A percentile compares a stretch with the other conserved stretches of the same genome.
phyloP scores from a whole-genome alignment of 192 early-diverging fungal genomes.

The Glomus cerebriforme region DNA sequence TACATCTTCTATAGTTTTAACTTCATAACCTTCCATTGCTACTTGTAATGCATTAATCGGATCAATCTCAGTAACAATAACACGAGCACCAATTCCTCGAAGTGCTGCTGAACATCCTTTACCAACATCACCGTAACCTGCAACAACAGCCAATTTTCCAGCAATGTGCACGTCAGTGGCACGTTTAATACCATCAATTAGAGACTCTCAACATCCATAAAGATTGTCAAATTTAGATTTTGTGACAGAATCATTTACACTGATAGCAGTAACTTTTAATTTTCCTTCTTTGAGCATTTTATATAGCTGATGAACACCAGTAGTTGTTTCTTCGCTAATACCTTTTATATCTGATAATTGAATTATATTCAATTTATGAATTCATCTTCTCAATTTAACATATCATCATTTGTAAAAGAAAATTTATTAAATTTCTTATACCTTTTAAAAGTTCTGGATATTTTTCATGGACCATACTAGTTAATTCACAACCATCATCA shows the following conservation, averaged over 20 bases:
- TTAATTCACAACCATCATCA: constrained; percentile 99
- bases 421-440: not conserved
- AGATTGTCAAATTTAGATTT: constrained; percentile 99
- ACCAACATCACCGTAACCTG: constrained; percentile 99
- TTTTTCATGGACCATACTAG: constrained; percentile 93
- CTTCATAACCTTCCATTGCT: constrained; percentile 96
- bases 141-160: constrained; percentile 97
- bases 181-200: constrained; percentile 97
- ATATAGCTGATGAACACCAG: constrained; percentile 99
- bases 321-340: constrained; percentile 99
- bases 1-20: constrained; percentile 99
- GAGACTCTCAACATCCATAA: constrained; percentile 99
- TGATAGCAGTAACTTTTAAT: constrained; percentile 98
- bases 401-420: not conserved
- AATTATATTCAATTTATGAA: too few relatives aligned
- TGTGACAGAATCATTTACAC: constrained; percentile 99
- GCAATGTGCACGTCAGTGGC: constrained; percentile 99
- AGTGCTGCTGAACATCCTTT: constrained; percentile 98
- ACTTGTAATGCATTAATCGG: constrained; percentile 99
- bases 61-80: constrained; percentile 97
- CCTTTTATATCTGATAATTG: constrained; percentile 69
- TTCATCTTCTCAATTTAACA: too few relatives aligned
- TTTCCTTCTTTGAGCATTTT: constrained; percentile 96
- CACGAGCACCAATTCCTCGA: constrained; percentile 97
- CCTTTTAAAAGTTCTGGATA: constrained; percentile 83